A percentile compares a stretch with the other conserved stretches of the same genome.
phyloP scores from a whole-genome alignment of 2,329 filamentous ascomycete species.

The Coniochaeta prunicola region DNA sequence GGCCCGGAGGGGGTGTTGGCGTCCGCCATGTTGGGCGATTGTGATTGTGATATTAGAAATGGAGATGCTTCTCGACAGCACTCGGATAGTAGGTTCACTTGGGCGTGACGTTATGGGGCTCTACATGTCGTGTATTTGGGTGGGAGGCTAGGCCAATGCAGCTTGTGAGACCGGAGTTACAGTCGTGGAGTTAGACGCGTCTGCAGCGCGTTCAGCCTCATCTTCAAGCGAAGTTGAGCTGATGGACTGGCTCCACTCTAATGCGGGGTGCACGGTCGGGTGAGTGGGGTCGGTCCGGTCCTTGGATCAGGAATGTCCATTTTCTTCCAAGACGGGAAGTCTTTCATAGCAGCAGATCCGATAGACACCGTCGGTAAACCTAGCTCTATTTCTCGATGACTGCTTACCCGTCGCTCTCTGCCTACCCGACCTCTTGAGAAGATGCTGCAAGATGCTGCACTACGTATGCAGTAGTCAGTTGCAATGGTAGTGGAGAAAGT shows the following conservation, averaged over 20 bases:
- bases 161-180: neutral
- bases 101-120: neutral
- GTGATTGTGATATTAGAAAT: slow-evolving; percentile 13
- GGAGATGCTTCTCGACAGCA: slow-evolving; percentile 1
- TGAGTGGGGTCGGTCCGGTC: neutral
- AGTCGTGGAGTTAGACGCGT: neutral
- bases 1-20: neutral
- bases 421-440: neutral
- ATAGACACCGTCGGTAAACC: too few relatives aligned
- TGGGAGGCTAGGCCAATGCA: too few relatives aligned
- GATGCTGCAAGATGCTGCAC: neutral
- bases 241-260: neutral
- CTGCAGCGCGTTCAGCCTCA: neutral
- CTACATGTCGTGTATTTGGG: neutral
- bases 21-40: slow-evolving; percentile 12
- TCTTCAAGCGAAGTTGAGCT: neutral
- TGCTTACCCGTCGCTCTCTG: neutral
- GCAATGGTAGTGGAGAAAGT: neutral
- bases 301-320: too few relatives aligned
- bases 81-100: too few relatives aligned
- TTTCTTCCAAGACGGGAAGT: too few relatives aligned
- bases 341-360: too few relatives aligned
- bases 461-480: too few relatives aligned
- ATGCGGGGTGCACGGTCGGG: neutral
- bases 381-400: too few relatives aligned